A percentile compares a stretch with the other conserved stretches of the same genome.
Evolutionary conservation across 305 asterid genomes (phyloP).

Genomic region (Withania somnifera): DNA sequence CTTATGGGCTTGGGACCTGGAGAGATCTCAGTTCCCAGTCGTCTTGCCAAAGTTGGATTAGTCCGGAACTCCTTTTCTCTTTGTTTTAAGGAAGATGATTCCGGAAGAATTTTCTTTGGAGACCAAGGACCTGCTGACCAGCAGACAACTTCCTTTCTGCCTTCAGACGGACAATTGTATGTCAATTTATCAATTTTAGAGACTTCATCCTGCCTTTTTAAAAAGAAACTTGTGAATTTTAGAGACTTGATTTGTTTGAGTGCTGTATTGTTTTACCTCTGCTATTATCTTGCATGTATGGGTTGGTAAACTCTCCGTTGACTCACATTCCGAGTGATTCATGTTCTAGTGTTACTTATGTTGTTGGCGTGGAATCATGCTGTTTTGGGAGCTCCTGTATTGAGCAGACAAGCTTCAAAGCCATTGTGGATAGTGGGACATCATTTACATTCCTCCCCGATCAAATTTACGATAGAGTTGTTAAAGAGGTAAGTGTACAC

Average conservation of each 20-base stretch:
- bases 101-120: slow-evolving; percentile 54
- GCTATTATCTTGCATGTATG: not conserved
- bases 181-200: not conserved
- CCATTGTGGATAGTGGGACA: slow-evolving; percentile 71
- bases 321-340: slow-evolving; percentile 7
- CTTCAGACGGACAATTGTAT: slow-evolving; percentile 53
- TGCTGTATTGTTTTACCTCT: not conserved
- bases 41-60: slow-evolving; percentile 69
- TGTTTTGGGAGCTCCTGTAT: slow-evolving; percentile 57
- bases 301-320: slow-evolving; percentile 8
- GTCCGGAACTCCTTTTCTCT: slow-evolving; percentile 58
- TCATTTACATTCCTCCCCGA: slow-evolving; percentile 71
- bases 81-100: slow-evolving; percentile 59
- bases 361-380: slow-evolving; percentile 56
- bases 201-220: not conserved
- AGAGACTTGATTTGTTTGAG: not conserved
- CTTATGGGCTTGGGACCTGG: slow-evolving; percentile 86
- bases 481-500: slow-evolving; percentile 35
- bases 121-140: slow-evolving; percentile 55
- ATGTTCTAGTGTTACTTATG: slow-evolving; percentile 46
- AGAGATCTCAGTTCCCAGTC: slow-evolving; percentile 58
- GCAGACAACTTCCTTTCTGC: slow-evolving; percentile 50
- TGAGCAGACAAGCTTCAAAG: slow-evolving; percentile 36
- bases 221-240: not conserved
- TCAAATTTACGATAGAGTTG: slow-evolving; percentile 45